Evolutionary conservation across 345 rosid species (phyloP), one percentile per base, ranked within the genome.

Genomic region (Sonneratia caseolaris): DNA sequence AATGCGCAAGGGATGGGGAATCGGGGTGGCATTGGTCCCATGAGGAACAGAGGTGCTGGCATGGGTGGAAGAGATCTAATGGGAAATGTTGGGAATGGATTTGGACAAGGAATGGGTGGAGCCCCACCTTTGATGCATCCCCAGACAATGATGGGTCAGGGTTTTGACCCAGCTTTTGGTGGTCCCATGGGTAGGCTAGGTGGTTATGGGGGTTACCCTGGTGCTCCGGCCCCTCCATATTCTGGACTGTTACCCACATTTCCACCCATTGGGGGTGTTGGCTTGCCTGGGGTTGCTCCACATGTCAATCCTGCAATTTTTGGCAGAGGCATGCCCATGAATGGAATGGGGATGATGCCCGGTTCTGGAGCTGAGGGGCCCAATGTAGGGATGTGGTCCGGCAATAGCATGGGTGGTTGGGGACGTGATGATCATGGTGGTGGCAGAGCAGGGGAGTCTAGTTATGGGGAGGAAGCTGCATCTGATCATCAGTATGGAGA

Each of bases 231-330:
- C 18, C 92, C 96, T 71, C 93, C 84, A 11, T 88, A 87, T 83
- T 78, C 90, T 6, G 88, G 87, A 49, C 81, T 90, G 67, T 55
- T 90, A 69, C 72, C 93, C 55, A 83, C 91, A 0, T 90, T 85
- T 68, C 91, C 88, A 14, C 87, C 89, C 37, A 85, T 85, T 48
- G 88, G 90, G 48, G 87, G 85, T 16, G 84, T 88, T 73, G 86
- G 93, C 64, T 78, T 90, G 75, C 90, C 91, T 74, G 96, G 91
- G 42, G 93, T 88, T 66, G 96, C 93, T 76, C 96, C 96, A 51
- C 96, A 90, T 78, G 87, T 90, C 51, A 90, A 90, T 78, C 93
- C 93, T 24, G 91, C 93, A n/a, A 88, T 90, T 72, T 90, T 90
- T 75, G 88, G 87, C 53, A 81, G 87, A 70, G 90, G 91, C 67